Evolutionary conservation across 1,284 basidiomycete species (phyloP), one percentile per base, ranked within the genome.

Genomic region (Coniferiporia weirii): DNA sequence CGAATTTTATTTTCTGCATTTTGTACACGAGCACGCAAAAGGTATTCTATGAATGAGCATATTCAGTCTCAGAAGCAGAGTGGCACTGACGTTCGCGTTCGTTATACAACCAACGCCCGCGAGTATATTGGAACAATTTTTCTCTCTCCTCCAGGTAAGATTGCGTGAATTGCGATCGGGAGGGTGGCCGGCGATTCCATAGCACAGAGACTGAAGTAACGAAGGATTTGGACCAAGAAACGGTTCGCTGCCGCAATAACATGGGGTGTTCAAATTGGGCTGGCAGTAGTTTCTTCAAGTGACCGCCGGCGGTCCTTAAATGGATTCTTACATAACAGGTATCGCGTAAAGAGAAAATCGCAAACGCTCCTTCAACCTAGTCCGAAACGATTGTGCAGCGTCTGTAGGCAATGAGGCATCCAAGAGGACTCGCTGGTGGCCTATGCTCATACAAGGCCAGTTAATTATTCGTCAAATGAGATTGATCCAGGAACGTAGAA

Each of bases 21-120:
- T 12, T 9, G 8, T 38, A 15, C 15, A 19, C n/a, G 6, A 54
- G 1, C 1, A 43, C 10, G 17, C 19, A 27, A n/a, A n/a, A 15
- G 38, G 9, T 9, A 40, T 9, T 10, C 38, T 40, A 40, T 40
- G 8, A 40, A 40, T 40, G 38, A 40, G 38, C 15, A 40, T 40
- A 40, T 40, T 40, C 38, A 40, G 8, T 4, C 9, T 54, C 35
- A 43, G 13, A 40, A 27, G 40, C 19, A 15, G 10, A 15, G 34
- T 4, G 17, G n/a, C 20, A 54, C 52, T 40, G 34, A 54, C 52
- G 62, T 57, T 65, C 55, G 35, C 61, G 32, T 50, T 65, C 65
- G 51, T 67, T 66, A 56, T 63, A 66, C 34, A 67, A 56, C 66
- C 66, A 67, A 8, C 62, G 45, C 32, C 64, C 63, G 34, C 63